Conservation (phyloP, 768 basidiomycete species). For the Russula earlei region DNA sequence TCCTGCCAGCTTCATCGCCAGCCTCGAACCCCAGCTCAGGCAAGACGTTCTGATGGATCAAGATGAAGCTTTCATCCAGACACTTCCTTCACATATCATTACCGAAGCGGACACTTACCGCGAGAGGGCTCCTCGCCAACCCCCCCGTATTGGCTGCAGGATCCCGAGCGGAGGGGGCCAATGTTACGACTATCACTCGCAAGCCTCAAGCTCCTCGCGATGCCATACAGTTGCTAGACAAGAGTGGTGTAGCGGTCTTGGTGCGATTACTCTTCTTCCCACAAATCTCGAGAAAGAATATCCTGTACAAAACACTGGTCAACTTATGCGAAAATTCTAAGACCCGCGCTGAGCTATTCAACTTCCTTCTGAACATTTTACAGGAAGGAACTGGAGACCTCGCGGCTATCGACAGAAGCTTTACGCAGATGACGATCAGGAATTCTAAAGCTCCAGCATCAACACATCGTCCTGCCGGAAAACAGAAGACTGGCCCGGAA, state of each 20-base stretch:
- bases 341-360: conserved; percentile 88
- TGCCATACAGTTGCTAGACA: conserved; percentile 89
- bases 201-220: conserved; percentile 62
- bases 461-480: conserved; percentile 45
- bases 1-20: conserved; percentile 85
- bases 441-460: conserved; percentile 39
- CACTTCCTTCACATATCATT: conserved; percentile 75
- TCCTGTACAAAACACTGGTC: conserved; percentile 82
- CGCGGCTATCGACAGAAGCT: conserved; percentile 85
- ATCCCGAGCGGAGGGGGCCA: conserved; percentile 8
- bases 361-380: conserved; percentile 84
- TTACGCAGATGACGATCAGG: conserved; percentile 82
- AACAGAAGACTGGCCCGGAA: conserved; percentile 56
- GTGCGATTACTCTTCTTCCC: conserved; percentile 95
- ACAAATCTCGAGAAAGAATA: conserved; percentile 75
- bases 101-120: conserved; percentile 72
- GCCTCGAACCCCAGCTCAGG: conserved; percentile 80
- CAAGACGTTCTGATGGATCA: conserved; percentile 87
- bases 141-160: conserved; percentile 10
- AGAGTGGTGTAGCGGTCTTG: conserved; percentile 76
- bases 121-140: conserved; percentile 33
- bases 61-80: conserved; percentile 75
- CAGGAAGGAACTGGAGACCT: conserved; percentile 95
- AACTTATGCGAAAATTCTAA: conserved; percentile 94
- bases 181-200: conserved; percentile 28